Evolutionary conservation across 2,329 filamentous ascomycete species (phyloP).

Genomic region (Cladosporium halotolerans): DNA sequence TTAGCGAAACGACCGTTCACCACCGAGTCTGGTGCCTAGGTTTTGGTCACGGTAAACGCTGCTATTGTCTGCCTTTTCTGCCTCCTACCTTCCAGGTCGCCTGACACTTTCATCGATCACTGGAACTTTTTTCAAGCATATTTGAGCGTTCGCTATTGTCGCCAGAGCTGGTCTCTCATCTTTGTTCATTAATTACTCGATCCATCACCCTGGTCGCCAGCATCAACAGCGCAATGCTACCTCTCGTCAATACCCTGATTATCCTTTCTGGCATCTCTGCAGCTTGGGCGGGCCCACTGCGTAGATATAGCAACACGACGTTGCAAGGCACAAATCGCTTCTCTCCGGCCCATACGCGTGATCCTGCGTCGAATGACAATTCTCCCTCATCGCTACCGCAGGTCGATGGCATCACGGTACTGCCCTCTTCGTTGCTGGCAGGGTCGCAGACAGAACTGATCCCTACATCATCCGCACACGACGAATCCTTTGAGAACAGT

Average conservation of each 20-base stretch:
- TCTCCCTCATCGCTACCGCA: not conserved
- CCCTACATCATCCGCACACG: not conserved
- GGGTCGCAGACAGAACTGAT: not conserved
- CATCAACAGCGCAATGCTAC: not conserved
- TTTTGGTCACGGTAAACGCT: not conserved
- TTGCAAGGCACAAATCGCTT: not conserved
- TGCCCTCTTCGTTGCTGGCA: not conserved
- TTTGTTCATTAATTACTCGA: too few species aligned
- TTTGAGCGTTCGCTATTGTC: not conserved
- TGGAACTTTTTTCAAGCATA: too few species aligned
- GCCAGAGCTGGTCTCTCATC: not conserved
- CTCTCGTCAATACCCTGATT: conserved; percentile 1
- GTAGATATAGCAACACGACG: conserved; percentile 3
- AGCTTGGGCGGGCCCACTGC: not conserved
- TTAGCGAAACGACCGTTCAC: too few species aligned
- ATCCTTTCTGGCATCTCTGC: not conserved
- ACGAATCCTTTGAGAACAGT: too few species aligned
- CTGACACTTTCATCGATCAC: too few species aligned
- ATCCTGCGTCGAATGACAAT: not conserved
- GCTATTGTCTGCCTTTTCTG: not conserved
- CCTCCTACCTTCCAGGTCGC: too few species aligned
- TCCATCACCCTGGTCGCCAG: too few species aligned
- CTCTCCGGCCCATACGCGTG: too few species aligned
- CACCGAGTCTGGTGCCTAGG: too few species aligned
- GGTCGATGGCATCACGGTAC: not conserved